phyloP scores from a whole-genome alignment of 2,329 filamentous ascomycete genomes.

The Calonectria pauciramosa region DNA sequence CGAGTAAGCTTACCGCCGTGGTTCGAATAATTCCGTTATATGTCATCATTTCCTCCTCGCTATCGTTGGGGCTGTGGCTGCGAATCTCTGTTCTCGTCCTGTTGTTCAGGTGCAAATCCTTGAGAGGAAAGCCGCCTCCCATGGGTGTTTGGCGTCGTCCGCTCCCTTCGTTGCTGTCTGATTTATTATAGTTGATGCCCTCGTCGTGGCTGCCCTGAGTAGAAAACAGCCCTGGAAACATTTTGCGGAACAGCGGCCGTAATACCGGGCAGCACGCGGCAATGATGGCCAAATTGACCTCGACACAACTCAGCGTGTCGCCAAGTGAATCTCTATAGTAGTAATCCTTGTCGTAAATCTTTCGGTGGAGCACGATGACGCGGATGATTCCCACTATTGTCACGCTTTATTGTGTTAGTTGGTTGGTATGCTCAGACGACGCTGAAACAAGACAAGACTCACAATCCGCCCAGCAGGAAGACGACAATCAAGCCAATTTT shows the following conservation, averaged over 20 bases:
- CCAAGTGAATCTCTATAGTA: conserved; percentile 44
- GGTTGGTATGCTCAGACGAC: too few species aligned
- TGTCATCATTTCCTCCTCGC: conserved; percentile 44
- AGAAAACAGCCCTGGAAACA: conserved; percentile 42
- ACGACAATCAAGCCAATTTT: conserved; percentile 57
- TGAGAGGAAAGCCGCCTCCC: conserved; percentile 26
- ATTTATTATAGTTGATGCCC: conserved; percentile 26
- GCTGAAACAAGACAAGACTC: conserved; percentile 32
- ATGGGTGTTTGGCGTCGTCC: conserved; percentile 16
- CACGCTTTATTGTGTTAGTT: conserved; percentile 41
- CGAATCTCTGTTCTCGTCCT: conserved; percentile 38
- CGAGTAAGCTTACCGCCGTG: conserved; percentile 24
- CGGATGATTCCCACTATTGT: conserved; percentile 51
- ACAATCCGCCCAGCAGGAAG: conserved; percentile 56
- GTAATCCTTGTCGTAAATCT: conserved; percentile 37
- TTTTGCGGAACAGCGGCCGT: conserved; percentile 34
- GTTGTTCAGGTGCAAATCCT: conserved; percentile 27
- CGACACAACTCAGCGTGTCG: conserved; percentile 50
- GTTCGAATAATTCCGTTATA: conserved; percentile 41
- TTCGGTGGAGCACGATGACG: conserved; percentile 43
- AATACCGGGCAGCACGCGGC: conserved; percentile 50
- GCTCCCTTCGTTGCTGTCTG: conserved; percentile 17
- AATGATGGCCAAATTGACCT: conserved; percentile 55
- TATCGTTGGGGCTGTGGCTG: conserved; percentile 37
- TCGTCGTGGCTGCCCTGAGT: conserved; percentile 26